Base-by-base conservation (phyloP, 2,329 filamentous ascomycete genomes). In the Graphium sp. region DNA sequence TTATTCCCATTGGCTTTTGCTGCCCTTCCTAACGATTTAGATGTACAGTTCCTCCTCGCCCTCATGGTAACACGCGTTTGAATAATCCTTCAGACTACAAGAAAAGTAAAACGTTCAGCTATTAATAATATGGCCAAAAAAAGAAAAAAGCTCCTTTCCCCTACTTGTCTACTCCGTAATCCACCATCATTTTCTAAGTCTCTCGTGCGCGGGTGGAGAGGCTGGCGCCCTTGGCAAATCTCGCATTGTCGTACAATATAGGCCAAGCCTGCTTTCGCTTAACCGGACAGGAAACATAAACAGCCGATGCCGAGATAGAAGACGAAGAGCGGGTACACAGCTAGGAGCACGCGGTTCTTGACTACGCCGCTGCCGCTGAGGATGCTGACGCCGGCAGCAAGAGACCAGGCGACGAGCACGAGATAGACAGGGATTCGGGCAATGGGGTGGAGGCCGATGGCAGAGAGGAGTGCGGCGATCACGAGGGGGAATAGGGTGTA, bases 401-500 rank as follows among this genome's bases (percentile, higher is more conserved):
- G 59, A 20, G 87, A 92, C 89, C 89, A 98, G 23, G 70, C 72
- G 21, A 94, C 74, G 16, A 98, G 67, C 18, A 92, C 65, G 28
- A 89, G 61, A 50, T 98, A 95, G 30, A 98, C 72, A 2, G 89
- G 89, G 47, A 95, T 82, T 32, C 89, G 68, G 5, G 78, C 71
- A 38, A 95, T 79, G 41, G 72, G 77, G 23, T 74, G 77, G 6
- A 95, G 64, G 28, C 71, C 65, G 18, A 98, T 47, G 1, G 87
- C 87, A 32, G 84, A 93, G 37, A 98, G 70, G 29, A 94, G 58
- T 2, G 87, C 74, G 6, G 91, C 91, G 40, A 98, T 80, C 41
- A 95, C 89, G 30, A 98, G 70, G 2, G 89, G 89, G 56, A 98
- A 98, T 32, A 98, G 70, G 2, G 89, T 98, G 54, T 98, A 98